Conservation (phyloP, 768 basidiomycete species). For the Tremella yokohamensis region DNA sequence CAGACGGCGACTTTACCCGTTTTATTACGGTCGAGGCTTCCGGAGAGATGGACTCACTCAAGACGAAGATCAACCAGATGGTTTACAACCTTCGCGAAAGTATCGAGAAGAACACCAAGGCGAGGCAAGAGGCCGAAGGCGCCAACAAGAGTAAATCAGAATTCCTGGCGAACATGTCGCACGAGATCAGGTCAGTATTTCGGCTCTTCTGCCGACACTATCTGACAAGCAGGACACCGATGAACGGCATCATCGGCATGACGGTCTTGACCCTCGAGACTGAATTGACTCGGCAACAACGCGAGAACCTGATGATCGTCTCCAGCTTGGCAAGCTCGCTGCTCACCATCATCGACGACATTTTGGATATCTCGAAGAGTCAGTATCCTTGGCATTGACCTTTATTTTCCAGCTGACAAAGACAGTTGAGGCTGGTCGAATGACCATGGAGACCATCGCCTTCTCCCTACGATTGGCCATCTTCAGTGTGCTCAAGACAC, state of each 20-base stretch:
- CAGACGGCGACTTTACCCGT: slow-evolving; percentile 96
- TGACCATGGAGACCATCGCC: slow-evolving; percentile 99
- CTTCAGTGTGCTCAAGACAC: slow-evolving; percentile 94
- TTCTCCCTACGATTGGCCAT: slow-evolving; percentile 96
- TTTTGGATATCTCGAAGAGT: slow-evolving; percentile 99
- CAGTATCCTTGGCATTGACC: slow-evolving; percentile 52
- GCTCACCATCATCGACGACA: slow-evolving; percentile 96
- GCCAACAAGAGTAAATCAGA: slow-evolving; percentile 97
- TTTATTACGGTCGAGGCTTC: slow-evolving; percentile 99
- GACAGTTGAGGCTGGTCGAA: slow-evolving; percentile 93
- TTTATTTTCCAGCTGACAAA: slow-evolving; percentile 13
- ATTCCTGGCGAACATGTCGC: slow-evolving; percentile 98
- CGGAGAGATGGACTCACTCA: slow-evolving; percentile 98
- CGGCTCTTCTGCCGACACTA: slow-evolving; percentile 1
- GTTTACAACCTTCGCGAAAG: slow-evolving; percentile 93
- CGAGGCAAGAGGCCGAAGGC: slow-evolving; percentile 91
- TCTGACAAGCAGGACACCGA: slow-evolving; percentile 69
- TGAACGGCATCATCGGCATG: slow-evolving; percentile 99
- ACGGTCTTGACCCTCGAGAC: slow-evolving; percentile 95
- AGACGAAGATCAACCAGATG: slow-evolving; percentile 85
- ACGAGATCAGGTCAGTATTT: slow-evolving; percentile 78
- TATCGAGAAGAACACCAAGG: slow-evolving; percentile 98
- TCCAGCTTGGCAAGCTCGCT: slow-evolving; percentile 90
- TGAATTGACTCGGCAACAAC: slow-evolving; percentile 86
- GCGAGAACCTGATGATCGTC: slow-evolving; percentile 91